Evolutionary conservation across 2,329 filamentous ascomycete genomes (phyloP).

Genomic region (Neonectria sp.): DNA sequence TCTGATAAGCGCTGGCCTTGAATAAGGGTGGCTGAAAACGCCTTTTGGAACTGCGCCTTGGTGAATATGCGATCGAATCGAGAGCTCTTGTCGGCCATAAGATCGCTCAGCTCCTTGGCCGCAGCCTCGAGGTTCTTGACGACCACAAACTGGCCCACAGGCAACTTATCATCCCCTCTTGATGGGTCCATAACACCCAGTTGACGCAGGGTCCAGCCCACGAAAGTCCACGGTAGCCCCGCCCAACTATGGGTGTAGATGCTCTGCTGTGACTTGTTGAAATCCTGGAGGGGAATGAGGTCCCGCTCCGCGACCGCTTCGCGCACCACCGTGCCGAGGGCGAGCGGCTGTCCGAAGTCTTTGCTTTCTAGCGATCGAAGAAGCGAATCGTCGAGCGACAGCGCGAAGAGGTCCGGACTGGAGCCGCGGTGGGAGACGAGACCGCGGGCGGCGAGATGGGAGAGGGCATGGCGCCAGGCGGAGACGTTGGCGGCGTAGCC

Average conservation of each 20-base stretch:
- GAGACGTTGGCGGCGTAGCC: slow-evolving; percentile 85
- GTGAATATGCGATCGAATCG: slow-evolving; percentile 79
- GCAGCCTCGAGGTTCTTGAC: slow-evolving; percentile 74
- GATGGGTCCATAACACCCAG: slow-evolving; percentile 72
- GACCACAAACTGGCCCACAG: slow-evolving; percentile 76
- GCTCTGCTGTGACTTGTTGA: slow-evolving; percentile 75
- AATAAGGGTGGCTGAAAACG: slow-evolving; percentile 69
- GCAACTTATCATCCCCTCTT: slow-evolving; percentile 68
- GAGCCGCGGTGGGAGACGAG: slow-evolving; percentile 59
- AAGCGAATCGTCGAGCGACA: slow-evolving; percentile 74
- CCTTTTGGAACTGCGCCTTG: slow-evolving; percentile 73
- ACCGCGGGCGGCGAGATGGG: slow-evolving; percentile 77
- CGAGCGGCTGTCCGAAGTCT: slow-evolving; percentile 86
- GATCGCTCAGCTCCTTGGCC: slow-evolving; percentile 67
- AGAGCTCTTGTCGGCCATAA: slow-evolving; percentile 58
- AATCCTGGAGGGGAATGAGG: slow-evolving; percentile 80
- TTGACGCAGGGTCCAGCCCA: slow-evolving; percentile 83
- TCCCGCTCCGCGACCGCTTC: slow-evolving; percentile 80
- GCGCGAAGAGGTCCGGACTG: slow-evolving; percentile 64
- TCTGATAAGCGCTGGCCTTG: slow-evolving; percentile 68
- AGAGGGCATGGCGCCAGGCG: slow-evolving; percentile 84
- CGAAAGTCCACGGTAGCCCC: slow-evolving; percentile 77
- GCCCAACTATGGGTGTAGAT: slow-evolving; percentile 81
- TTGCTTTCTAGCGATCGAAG: slow-evolving; percentile 80
- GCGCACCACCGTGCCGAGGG: slow-evolving; percentile 81